A percentile compares a stretch with the other conserved stretches of the same genome.
Conservation (phyloP, 495 filamentous ascomycete species). For the Aspergillus kassunensis region DNA sequence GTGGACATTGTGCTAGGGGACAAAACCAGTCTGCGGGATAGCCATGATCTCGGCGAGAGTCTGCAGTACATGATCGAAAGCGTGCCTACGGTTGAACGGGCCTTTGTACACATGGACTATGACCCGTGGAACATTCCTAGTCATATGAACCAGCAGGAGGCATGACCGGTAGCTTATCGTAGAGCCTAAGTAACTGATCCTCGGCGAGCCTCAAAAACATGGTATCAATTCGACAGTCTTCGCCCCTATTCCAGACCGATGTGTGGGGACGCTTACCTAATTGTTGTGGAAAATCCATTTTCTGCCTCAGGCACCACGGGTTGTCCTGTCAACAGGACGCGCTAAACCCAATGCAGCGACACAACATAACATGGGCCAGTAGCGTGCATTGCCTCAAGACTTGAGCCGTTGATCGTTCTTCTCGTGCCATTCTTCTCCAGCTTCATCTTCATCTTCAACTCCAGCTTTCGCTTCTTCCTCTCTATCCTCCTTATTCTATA, state of each 20-base stretch:
- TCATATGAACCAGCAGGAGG: slow-evolving; percentile 67
- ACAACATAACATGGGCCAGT: slow-evolving; percentile 42
- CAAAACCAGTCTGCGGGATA: slow-evolving; percentile 71
- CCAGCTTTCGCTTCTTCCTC: slow-evolving; percentile 19
- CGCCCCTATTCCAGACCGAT: too few relatives aligned
- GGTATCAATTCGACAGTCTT: too few relatives aligned
- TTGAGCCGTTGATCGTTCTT: too few relatives aligned
- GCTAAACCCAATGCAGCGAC: slow-evolving; percentile 31
- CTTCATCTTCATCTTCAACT: slow-evolving; percentile 23
- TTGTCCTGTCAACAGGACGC: slow-evolving; percentile 41
- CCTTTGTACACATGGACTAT: slow-evolving; percentile 82
- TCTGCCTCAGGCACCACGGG: slow-evolving; percentile 18
- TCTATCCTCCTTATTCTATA: slow-evolving; percentile 18
- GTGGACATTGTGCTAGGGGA: slow-evolving; percentile 80
- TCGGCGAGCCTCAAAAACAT: too few relatives aligned
- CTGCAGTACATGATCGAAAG: slow-evolving; percentile 88
- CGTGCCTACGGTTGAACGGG: slow-evolving; percentile 68
- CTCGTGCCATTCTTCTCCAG: slow-evolving; percentile 25
- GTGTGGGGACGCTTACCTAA: too few relatives aligned
- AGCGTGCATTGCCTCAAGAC: slow-evolving; percentile 38
- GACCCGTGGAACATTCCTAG: slow-evolving; percentile 75
- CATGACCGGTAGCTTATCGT: too few relatives aligned
- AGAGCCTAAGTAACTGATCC: too few relatives aligned
- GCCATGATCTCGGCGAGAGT: slow-evolving; percentile 84
- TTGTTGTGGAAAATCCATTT: slow-evolving; percentile 14